Conservation (phyloP, 805 yeast genomes). For the Monosporozyma servazzii region DNA sequence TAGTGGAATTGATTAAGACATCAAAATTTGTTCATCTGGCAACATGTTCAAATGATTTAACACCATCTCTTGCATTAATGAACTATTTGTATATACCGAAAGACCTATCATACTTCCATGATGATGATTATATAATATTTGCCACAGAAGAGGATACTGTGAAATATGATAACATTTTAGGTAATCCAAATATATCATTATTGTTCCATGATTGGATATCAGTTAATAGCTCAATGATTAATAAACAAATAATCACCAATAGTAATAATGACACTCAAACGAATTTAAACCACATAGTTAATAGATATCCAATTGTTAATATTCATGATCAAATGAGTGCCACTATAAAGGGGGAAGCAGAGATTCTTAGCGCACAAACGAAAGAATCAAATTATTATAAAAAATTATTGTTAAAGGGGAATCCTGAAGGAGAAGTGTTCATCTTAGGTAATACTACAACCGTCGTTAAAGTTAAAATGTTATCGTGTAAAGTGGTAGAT, state of each 20-base stretch:
- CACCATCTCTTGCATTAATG: conserved; percentile 87
- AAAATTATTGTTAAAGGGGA: conserved; percentile 47
- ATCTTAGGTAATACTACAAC: conserved; percentile 57
- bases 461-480: conserved; percentile 55
- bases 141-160: conserved; percentile 63
- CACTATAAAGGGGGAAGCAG: conserved; percentile 65
- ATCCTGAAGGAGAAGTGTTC: conserved; percentile 62
- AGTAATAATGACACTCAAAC: background rate
- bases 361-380: conserved; percentile 38
- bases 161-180: conserved; percentile 57
- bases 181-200: conserved; percentile 70
- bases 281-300: background rate
- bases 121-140: conserved; percentile 48
- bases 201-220: conserved; percentile 87
- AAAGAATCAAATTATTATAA: conserved; percentile 54
- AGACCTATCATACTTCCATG: conserved; percentile 29
- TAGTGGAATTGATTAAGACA: conserved; percentile 40
- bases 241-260: conserved; percentile 6
- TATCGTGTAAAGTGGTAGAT: conserved; percentile 68
- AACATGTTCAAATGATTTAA: conserved; percentile 51
- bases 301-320: conserved; percentile 63
- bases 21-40: conserved; percentile 75
- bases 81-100: conserved; percentile 62
- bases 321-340: conserved; percentile 56
- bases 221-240: conserved; percentile 34